Conservation (phyloP, 176 grass and related monocot species). For the Zizania latifolia region DNA sequence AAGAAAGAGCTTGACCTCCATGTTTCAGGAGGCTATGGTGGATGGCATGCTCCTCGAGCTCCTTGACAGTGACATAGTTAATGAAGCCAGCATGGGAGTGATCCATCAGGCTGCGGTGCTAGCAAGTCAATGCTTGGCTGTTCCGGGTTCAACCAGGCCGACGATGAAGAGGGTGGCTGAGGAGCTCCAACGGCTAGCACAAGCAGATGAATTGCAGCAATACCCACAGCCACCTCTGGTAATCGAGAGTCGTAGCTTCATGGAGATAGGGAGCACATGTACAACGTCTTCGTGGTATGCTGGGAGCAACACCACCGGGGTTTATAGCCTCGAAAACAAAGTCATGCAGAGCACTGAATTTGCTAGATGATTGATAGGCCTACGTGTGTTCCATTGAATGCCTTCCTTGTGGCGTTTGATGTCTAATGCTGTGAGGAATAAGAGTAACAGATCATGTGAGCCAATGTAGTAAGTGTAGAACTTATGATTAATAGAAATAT, state of each 20-base stretch:
- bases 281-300: background rate
- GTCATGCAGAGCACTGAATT: background rate
- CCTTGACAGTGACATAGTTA: background rate
- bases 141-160: constrained; percentile 8
- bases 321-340: background rate
- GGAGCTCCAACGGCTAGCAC: background rate
- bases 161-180: background rate
- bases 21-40: constrained; percentile 3
- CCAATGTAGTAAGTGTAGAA: too few relatives aligned
- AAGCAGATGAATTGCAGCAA: background rate
- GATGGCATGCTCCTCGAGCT: background rate
- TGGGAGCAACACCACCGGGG: background rate
- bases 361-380: background rate
- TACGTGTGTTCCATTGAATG: too few relatives aligned
- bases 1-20: background rate
- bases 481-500: too few relatives aligned
- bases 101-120: background rate
- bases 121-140: constrained; percentile 3
- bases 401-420: too few relatives aligned
- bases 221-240: background rate
- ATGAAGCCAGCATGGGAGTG: background rate
- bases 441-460: too few relatives aligned
- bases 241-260: background rate
- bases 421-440: too few relatives aligned
- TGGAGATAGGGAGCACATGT: background rate